Evolutionary conservation across 2,329 filamentous ascomycete species (phyloP).

Genomic region (Trichoderma aggressivum): DNA sequence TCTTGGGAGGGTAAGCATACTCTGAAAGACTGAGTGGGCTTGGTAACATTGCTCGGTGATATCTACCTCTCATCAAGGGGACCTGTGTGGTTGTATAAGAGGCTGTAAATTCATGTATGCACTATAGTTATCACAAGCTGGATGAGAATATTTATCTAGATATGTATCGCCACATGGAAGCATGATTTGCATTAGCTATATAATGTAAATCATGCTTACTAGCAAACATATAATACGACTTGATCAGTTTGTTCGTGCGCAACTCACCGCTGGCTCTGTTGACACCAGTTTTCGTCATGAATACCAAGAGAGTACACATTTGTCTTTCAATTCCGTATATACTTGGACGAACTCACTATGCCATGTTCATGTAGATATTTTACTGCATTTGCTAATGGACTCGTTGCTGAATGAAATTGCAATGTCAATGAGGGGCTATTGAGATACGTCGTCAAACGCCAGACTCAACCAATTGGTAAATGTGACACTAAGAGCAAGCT

Average conservation of each 20-base stretch:
- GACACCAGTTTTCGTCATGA: accelerated
- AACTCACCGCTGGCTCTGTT: not conserved
- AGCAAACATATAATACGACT: not conserved
- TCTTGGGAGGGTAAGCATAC: not conserved
- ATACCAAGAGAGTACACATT: not conserved
- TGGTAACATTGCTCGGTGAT: not conserved
- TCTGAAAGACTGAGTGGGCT: not conserved
- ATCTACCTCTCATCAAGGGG: not conserved
- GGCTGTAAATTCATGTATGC: not conserved
- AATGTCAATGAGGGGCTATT: not conserved
- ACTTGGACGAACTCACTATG: not conserved
- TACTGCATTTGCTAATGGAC: not conserved
- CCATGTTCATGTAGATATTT: not conserved
- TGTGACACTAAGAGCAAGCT: not conserved
- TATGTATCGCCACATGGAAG: not conserved
- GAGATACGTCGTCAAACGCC: not conserved
- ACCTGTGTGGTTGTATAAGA: not conserved
- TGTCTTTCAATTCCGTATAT: not conserved
- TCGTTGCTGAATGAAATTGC: not conserved
- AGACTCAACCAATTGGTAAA: not conserved
- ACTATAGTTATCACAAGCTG: not conserved
- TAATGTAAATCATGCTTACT: too few species aligned
- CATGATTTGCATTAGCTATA: too few species aligned
- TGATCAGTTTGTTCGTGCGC: not conserved
- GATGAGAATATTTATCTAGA: not conserved